A percentile compares a stretch with the other conserved stretches of the same genome.
Conservation (phyloP, 495 filamentous ascomycete genomes). For the Clavariopsis aquatica region DNA sequence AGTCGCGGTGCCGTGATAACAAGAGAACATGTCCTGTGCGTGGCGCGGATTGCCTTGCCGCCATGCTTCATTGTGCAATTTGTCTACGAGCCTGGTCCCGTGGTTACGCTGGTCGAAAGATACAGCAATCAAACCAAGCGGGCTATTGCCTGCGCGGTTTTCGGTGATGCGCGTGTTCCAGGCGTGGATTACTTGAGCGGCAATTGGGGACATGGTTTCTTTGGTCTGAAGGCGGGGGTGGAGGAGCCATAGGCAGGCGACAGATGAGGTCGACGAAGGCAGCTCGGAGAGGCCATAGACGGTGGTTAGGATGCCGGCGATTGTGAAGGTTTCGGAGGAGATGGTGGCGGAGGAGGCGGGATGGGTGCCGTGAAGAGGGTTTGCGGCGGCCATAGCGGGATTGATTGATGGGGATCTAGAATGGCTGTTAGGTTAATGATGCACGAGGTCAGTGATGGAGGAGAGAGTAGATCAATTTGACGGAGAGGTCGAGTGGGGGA, state of each 20-base stretch:
- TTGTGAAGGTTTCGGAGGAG: slow-evolving; percentile 61
- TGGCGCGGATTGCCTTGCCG: slow-evolving; percentile 75
- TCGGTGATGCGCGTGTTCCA: slow-evolving; percentile 54
- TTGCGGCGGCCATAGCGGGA: slow-evolving; percentile 31
- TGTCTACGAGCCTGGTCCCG: slow-evolving; percentile 64
- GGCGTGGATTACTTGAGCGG: slow-evolving; percentile 55
- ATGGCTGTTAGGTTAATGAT: not conserved
- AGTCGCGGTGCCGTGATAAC: slow-evolving; percentile 68
- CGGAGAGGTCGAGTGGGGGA: not conserved
- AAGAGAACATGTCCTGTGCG: slow-evolving; percentile 83
- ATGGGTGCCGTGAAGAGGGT: slow-evolving; percentile 38
- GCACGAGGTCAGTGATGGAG: not conserved
- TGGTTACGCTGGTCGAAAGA: slow-evolving; percentile 92
- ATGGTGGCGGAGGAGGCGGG: slow-evolving; percentile 47
- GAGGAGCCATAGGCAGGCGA: slow-evolving; percentile 83
- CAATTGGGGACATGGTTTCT: slow-evolving; percentile 67
- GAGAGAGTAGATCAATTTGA: not conserved
- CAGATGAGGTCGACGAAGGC: slow-evolving; percentile 46
- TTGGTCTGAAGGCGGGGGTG: slow-evolving; percentile 72
- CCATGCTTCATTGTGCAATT: slow-evolving; percentile 71
- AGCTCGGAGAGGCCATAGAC: slow-evolving; percentile 82
- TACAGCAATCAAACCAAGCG: slow-evolving; percentile 68
- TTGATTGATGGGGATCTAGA: not conserved
- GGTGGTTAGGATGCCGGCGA: slow-evolving; percentile 74
- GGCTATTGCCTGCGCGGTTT: slow-evolving; percentile 32